Evolutionary conservation across 805 yeast genomes (phyloP).

Genomic region (Yamadazyma kitorensis): DNA sequence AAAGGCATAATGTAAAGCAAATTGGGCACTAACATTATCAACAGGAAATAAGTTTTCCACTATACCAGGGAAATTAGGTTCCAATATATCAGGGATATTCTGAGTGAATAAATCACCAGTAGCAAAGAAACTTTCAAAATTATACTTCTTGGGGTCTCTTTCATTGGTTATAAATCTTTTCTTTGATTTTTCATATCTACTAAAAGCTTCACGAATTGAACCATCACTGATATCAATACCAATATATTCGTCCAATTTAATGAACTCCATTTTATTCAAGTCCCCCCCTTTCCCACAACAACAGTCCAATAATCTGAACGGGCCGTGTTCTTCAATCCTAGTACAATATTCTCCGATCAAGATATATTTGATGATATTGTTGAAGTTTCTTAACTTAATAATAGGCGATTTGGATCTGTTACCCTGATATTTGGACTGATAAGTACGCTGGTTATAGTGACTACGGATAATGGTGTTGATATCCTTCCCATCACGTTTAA

Average conservation of each 20-base stretch:
- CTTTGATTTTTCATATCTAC: constrained; percentile 60
- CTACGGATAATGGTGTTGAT: constrained; percentile 70
- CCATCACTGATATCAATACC: constrained; percentile 93
- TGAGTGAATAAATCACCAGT: constrained; percentile 89
- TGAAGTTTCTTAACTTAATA: constrained; percentile 81
- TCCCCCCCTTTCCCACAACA: constrained; percentile 99
- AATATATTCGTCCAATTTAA: constrained; percentile 69
- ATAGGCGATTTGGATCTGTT: constrained; percentile 77
- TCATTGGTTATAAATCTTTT: constrained; percentile 34
- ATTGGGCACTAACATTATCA: constrained; percentile 86
- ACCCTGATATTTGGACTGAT: constrained; percentile 55
- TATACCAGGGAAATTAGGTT: constrained; percentile 56
- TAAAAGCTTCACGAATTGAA: constrained; percentile 79
- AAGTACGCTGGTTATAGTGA: constrained; percentile 85
- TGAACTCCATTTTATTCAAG: constrained; percentile 80
- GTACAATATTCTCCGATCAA: constrained; percentile 66
- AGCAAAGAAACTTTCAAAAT: constrained; percentile 79
- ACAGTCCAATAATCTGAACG: constrained; percentile 64
- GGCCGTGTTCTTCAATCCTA: constrained; percentile 18
- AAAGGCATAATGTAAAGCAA: constrained; percentile 93
- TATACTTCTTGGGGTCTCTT: constrained; percentile 43
- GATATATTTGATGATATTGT: constrained; percentile 87
- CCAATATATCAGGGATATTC: constrained; percentile 64
- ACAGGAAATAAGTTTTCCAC: constrained; percentile 71
- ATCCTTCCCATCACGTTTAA: constrained; percentile 32